A percentile compares a stretch with the other conserved stretches of the same genome.
Evolutionary conservation across 148 eudicot genomes (phyloP).

Genomic region (Vaccinium corymbosum): DNA sequence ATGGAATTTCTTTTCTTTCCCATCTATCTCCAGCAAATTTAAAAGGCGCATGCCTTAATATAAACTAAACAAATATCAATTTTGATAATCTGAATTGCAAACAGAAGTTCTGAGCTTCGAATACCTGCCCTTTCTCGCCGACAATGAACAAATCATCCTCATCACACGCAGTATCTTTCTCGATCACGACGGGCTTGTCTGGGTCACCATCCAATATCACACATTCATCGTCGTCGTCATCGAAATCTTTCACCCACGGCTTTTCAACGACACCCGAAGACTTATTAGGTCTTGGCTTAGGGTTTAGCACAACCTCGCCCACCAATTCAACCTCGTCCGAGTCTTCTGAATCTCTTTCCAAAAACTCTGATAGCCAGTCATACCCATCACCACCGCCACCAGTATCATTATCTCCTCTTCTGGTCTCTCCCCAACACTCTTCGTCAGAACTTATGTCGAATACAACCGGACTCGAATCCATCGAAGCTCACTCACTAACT

Average conservation of each 20-base stretch:
- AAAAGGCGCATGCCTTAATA: background rate
- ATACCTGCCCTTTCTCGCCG: slow-evolving; percentile 73
- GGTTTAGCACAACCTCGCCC: slow-evolving; percentile 36
- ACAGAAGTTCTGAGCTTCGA: background rate
- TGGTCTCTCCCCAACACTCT: slow-evolving; percentile 37
- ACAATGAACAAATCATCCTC: slow-evolving; percentile 60
- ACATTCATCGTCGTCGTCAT: slow-evolving; percentile 50
- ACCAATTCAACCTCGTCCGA: slow-evolving; percentile 56
- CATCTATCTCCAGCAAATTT: background rate
- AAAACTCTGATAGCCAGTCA: slow-evolving; percentile 46
- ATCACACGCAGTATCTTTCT: slow-evolving; percentile 24
- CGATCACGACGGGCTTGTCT: slow-evolving; percentile 33
- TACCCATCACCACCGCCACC: slow-evolving; percentile 29
- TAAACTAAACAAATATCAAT: background rate
- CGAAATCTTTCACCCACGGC: slow-evolving; percentile 27
- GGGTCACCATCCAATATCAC: slow-evolving; percentile 71
- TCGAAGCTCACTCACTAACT: background rate
- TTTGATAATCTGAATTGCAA: background rate
- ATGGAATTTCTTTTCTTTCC: background rate
- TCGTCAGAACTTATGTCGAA: slow-evolving; percentile 74
- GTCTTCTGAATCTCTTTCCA: slow-evolving; percentile 21
- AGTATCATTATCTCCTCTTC: background rate
- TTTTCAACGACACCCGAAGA: background rate
- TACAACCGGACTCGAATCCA: slow-evolving; percentile 21
- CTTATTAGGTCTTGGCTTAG: slow-evolving; percentile 26